Base-by-base conservation (phyloP, 371 early-diverging fungal genomes). In the Saksenaea vasiformis region DNA sequence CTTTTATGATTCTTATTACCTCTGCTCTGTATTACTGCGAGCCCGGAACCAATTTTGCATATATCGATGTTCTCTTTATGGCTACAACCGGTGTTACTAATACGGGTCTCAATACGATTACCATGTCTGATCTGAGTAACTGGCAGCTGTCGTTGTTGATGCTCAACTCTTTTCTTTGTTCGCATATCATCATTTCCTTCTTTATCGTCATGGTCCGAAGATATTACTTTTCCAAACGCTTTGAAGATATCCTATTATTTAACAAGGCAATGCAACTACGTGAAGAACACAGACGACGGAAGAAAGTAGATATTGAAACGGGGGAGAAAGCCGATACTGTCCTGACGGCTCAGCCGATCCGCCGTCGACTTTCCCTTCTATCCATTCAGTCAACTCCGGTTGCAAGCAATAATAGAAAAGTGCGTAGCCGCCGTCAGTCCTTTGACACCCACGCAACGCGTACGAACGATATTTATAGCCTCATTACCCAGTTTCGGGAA, bases 11-110 rank as follows among this genome's bases (percentile, higher is more conserved):
- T 43, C 64, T 79, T 14, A n/a, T 77, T 14, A 54, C 63, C 14
- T 79, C 82, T 0, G 67, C 58, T 0, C 54, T 74, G 7, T 75
- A 71, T 39, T 82, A 82, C 44, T 71, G 69, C 34, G 69, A 78
- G 59, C 61, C 77, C n/a, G 72, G 71, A 9, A 72, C 74, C 1
- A 44, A 68, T 19, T 77, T 72, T 76, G 38, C 61, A 13, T 82
- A 79, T 41, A 68, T 79, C 24, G 82, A 82, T 67, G 71, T 71
- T 0, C 66, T 82, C 28, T 82, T 79, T 41, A 77, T 76, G 74
- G 76, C 72, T 9, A 77, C 76, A 0, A 71, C 75, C 13, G 71
- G 72, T 5, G 57, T 57, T 14, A 79, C 82, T 14, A 76, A 76
- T 47, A 77, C 78, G 1, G 82, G 82, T 5, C 67, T 82, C 5